A percentile compares a stretch with the other conserved stretches of the same genome.
These are phyloP conservation scores for Fusarium neocosmosporiellum DNA, from an alignment of 2,329 filamentous ascomycete genomes.

Conservation along the genomic window DNA sequence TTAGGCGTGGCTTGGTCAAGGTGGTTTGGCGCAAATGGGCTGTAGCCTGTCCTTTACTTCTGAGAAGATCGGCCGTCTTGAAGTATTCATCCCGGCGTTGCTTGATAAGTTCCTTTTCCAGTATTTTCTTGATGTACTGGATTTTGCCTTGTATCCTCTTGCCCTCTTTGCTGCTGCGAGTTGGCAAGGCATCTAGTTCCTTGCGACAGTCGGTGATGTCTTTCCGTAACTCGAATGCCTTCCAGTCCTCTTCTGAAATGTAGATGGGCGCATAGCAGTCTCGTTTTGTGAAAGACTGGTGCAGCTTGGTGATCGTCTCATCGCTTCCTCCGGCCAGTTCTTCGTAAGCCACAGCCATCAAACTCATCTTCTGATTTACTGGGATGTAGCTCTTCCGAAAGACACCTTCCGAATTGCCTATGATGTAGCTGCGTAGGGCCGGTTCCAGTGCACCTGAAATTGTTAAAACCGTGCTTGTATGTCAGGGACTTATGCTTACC, in stretches of 20 bases:
- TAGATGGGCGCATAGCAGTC: not conserved
- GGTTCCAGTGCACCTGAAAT: not conserved
- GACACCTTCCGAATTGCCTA: not conserved
- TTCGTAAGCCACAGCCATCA: not conserved
- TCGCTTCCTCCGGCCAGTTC: not conserved
- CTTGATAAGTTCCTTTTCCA: not conserved
- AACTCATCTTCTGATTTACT: not conserved
- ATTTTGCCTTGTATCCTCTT: not conserved
- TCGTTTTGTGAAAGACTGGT: not conserved
- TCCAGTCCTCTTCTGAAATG: not conserved
- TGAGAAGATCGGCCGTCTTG: not conserved
- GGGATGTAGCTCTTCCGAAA: slow-evolving; percentile 2
- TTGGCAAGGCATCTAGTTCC: not conserved
- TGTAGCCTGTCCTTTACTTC: not conserved
- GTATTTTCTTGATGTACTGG: not conserved
- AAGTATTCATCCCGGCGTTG: not conserved
- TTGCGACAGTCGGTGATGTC: not conserved
- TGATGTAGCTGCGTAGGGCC: not conserved
- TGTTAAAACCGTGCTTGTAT: not conserved
- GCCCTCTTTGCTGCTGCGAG: not conserved
- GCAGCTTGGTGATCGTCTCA: not conserved
- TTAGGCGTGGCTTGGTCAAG: not conserved
- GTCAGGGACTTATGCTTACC: not conserved
- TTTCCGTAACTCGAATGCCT: not conserved
- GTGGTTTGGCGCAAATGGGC: not conserved